A percentile compares a stretch with the other conserved stretches of the same genome.
phyloP scores from a whole-genome alignment of 1,284 basidiomycete genomes.

The Moesziomyces aphidis region DNA sequence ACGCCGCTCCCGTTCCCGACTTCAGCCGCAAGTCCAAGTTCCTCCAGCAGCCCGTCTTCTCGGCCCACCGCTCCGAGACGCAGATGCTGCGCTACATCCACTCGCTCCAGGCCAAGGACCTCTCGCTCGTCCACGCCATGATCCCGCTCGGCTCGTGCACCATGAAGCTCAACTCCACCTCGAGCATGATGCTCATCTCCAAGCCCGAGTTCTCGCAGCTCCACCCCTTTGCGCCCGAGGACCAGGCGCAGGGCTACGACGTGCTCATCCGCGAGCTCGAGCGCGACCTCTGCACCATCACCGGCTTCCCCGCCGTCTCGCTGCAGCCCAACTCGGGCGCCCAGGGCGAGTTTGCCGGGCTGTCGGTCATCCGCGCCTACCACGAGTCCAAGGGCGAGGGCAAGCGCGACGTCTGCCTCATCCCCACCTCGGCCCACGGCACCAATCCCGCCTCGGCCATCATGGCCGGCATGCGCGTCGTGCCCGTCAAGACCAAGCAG shows the following conservation, averaged over 20 bases:
- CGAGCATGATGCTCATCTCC: slow-evolving; percentile 94
- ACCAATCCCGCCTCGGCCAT: slow-evolving; percentile 81
- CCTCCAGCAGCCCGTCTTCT: slow-evolving; percentile 88
- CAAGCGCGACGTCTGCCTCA: slow-evolving; percentile 90
- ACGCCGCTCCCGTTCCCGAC: slow-evolving; percentile 60
- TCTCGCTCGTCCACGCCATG: slow-evolving; percentile 95
- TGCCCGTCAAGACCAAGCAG: slow-evolving; percentile 86
- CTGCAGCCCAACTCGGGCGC: slow-evolving; percentile 98
- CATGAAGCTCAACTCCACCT: slow-evolving; percentile 71
- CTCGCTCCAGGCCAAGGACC: slow-evolving; percentile 91
- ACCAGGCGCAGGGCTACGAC: slow-evolving; percentile 90
- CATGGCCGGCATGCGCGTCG: slow-evolving; percentile 97
- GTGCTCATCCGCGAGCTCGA: slow-evolving; percentile 90
- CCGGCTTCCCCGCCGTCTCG: slow-evolving; percentile 93
- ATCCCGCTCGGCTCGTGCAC: slow-evolving; percentile 86
- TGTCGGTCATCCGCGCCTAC: slow-evolving; percentile 92
- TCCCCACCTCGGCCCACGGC: slow-evolving; percentile 94
- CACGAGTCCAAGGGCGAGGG: slow-evolving; percentile 87
- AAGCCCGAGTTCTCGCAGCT: slow-evolving; percentile 90
- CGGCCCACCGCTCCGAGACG: slow-evolving; percentile 92
- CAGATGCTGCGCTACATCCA: slow-evolving; percentile 93
- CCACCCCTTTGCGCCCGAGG: slow-evolving; percentile 90
- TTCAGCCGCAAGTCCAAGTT: slow-evolving; percentile 80
- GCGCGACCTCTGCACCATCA: slow-evolving; percentile 89
- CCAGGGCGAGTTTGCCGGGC: slow-evolving; percentile 92